phyloP scores from a whole-genome alignment of 106 monocot species.

The Allium sativum region DNA sequence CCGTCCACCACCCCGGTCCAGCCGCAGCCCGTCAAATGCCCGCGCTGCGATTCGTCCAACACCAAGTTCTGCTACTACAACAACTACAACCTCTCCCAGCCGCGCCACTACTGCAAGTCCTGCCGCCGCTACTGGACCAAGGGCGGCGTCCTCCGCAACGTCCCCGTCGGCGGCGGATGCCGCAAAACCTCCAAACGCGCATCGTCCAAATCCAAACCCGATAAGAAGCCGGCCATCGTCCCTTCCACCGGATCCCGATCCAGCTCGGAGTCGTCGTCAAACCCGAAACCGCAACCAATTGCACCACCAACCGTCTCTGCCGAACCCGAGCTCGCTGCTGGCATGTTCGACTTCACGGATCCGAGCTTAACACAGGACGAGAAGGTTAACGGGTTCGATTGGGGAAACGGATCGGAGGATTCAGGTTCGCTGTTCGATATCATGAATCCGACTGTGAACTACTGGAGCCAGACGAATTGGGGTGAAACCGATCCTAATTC shows the following conservation, averaged over 20 bases:
- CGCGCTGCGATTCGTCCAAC: slow-evolving; percentile 45
- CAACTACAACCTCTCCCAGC: slow-evolving; percentile 72
- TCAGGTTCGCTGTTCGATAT: slow-evolving; percentile 28
- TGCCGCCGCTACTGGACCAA: slow-evolving; percentile 92
- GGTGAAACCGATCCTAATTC: slow-evolving; percentile 25
- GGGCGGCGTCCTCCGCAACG: slow-evolving; percentile 81
- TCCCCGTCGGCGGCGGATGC: slow-evolving; percentile 77
- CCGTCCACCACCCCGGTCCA: neutral
- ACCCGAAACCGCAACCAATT: neutral
- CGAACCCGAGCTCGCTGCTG: slow-evolving; percentile 5
- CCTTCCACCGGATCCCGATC: slow-evolving; percentile 5
- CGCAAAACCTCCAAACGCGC: slow-evolving; percentile 37
- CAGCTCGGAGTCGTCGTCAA: slow-evolving; percentile 4
- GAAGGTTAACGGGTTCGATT: slow-evolving; percentile 14
- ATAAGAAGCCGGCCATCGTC: neutral
- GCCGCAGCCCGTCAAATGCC: slow-evolving; percentile 24
- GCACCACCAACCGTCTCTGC: neutral
- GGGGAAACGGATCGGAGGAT: slow-evolving; percentile 17
- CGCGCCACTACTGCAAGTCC: slow-evolving; percentile 64
- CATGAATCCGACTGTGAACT: slow-evolving; percentile 19
- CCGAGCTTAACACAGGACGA: neutral
- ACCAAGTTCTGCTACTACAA: slow-evolving; percentile 90
- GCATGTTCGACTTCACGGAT: neutral
- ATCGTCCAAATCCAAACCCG: slow-evolving; percentile 5
- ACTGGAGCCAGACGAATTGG: slow-evolving; percentile 42